A percentile compares a stretch with the other conserved stretches of the same genome.
Conservation (phyloP, 148 eudicot species). For the Arctostaphylos glauca region DNA sequence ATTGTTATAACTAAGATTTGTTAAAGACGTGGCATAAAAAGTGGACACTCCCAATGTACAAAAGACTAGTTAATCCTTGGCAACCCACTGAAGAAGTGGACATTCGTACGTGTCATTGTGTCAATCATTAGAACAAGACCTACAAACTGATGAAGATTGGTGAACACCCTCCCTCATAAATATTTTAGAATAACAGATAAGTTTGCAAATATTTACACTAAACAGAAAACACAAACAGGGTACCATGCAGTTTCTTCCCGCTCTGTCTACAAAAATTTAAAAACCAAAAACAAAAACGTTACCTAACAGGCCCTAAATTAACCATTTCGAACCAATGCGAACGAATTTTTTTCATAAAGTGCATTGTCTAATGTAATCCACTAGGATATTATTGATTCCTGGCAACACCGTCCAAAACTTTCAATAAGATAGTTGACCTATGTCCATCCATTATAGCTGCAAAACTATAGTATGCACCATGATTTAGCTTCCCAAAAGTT, state of each 20-base stretch:
- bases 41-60: background rate
- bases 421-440: background rate
- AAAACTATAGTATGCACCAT: background rate
- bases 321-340: background rate
- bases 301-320: background rate
- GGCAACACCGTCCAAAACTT: background rate
- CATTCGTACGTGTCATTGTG: too few relatives aligned
- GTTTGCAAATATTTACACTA: background rate
- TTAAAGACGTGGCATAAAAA: background rate
- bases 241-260: background rate
- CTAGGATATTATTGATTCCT: background rate
- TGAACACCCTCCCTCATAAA: too few relatives aligned
- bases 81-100: too few relatives aligned
- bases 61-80: background rate
- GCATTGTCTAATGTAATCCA: background rate
- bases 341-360: background rate
- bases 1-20: background rate
- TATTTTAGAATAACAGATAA: too few relatives aligned
- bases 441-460: background rate
- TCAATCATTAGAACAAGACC: too few relatives aligned
- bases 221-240: background rate
- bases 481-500: background rate
- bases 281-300: background rate
- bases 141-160: too few relatives aligned
- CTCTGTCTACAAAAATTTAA: background rate